These are phyloP conservation scores for Pezicula rhizophila DNA, from an alignment of 2,329 filamentous ascomycete species.

Conservation along the genomic window DNA sequence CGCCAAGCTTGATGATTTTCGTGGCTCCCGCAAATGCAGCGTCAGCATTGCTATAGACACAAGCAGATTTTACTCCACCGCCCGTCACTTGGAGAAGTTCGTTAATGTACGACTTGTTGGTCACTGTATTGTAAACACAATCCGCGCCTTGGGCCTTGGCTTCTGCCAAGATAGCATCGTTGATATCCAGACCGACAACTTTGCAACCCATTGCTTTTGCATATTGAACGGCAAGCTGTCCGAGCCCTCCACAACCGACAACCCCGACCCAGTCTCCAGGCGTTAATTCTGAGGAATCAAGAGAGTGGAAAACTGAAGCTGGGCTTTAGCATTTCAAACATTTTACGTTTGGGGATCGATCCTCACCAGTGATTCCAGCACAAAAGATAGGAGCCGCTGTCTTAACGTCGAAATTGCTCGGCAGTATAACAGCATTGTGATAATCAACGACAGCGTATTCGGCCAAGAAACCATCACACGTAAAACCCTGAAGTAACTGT, in stretches of 20 bases:
- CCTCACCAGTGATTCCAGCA: slow-evolving; percentile 37
- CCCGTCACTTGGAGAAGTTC: slow-evolving; percentile 1
- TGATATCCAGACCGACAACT: slow-evolving; percentile 7
- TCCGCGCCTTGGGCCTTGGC: slow-evolving; percentile 2
- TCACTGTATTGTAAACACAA: slow-evolving; percentile 2
- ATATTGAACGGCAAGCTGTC: slow-evolving; percentile 8
- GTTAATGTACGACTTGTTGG: slow-evolving; percentile 1
- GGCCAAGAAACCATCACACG: slow-evolving; percentile 36
- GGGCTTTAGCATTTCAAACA: neutral
- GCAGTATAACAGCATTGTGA: slow-evolving; percentile 35
- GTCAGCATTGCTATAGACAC: slow-evolving; percentile 33
- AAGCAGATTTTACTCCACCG: slow-evolving; percentile 3
- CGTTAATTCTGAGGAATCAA: slow-evolving; percentile 31
- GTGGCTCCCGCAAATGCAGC: slow-evolving; percentile 32
- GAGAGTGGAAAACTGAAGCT: slow-evolving; percentile 28
- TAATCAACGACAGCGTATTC: slow-evolving; percentile 41
- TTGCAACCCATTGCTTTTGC: slow-evolving; percentile 11
- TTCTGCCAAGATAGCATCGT: slow-evolving; percentile 2
- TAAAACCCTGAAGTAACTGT: slow-evolving; percentile 35
- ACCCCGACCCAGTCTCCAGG: slow-evolving; percentile 22
- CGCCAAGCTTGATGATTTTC: slow-evolving; percentile 30
- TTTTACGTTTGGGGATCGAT: slow-evolving; percentile 8
- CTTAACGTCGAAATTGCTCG: slow-evolving; percentile 28
- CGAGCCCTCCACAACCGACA: slow-evolving; percentile 7
- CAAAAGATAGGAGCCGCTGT: slow-evolving; percentile 39